phyloP scores from a whole-genome alignment of 2,329 filamentous ascomycete species.

The Tolypocladium sp. region DNA sequence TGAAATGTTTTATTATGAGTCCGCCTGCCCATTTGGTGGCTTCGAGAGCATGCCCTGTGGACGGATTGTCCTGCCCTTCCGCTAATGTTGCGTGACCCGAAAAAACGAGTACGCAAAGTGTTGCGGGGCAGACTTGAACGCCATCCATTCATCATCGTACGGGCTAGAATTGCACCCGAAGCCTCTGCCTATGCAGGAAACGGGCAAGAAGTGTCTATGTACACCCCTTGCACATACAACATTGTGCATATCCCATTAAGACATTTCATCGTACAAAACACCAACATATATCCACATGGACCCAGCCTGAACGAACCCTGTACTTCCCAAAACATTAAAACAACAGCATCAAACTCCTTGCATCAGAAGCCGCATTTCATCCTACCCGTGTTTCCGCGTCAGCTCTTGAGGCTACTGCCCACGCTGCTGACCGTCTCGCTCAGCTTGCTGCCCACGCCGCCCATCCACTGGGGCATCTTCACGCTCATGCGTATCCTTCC shows the following conservation, averaged over 20 bases:
- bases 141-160: not conserved
- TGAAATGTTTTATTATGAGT: not conserved
- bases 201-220: not conserved
- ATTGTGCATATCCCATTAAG: not conserved
- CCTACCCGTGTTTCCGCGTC: constrained; percentile 1
- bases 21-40: not conserved
- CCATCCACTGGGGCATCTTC: constrained; percentile 36
- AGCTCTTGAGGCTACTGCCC: constrained; percentile 31
- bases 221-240: not conserved
- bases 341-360: not conserved
- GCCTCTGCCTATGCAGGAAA: not conserved
- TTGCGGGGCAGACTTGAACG: not conserved
- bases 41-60: not conserved
- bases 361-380: not conserved
- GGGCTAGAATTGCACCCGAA: not conserved
- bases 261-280: constrained; percentile 9
- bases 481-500: constrained; percentile 59
- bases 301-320: not conserved
- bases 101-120: not conserved
- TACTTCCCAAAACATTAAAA: not conserved
- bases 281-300: not conserved
- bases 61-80: not conserved
- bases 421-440: constrained; percentile 41
- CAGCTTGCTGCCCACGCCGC: constrained; percentile 32
- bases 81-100: not conserved